Evolutionary conservation across 2,329 filamentous ascomycete species (phyloP).

Genomic region (Rosellinia necatrix): DNA sequence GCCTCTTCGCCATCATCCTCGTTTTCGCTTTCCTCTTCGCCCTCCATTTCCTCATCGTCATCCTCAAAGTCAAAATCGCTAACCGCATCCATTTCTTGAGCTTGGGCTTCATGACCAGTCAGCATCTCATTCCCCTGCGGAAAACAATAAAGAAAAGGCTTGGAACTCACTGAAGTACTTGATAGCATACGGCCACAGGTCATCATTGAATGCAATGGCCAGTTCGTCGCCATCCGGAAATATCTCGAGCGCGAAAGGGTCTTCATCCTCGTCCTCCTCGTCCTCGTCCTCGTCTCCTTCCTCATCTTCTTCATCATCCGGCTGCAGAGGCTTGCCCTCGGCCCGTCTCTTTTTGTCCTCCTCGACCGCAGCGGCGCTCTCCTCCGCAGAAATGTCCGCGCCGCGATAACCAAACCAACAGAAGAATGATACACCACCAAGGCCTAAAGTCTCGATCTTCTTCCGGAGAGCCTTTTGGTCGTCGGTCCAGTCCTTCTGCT

Average conservation of each 20-base stretch:
- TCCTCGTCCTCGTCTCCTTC: constrained; percentile 51
- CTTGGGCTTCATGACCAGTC: constrained; percentile 60
- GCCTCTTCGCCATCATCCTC: constrained; percentile 63
- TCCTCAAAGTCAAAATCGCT: constrained; percentile 73
- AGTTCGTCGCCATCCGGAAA: constrained; percentile 88
- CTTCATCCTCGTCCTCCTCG: constrained; percentile 64
- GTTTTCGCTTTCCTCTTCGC: constrained; percentile 46
- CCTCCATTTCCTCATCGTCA: constrained; percentile 45
- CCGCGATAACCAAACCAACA: constrained; percentile 84
- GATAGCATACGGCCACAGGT: constrained; percentile 85
- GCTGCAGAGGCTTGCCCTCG: constrained; percentile 49
- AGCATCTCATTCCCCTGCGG: constrained; percentile 31
- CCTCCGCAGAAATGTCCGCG: constrained; percentile 71
- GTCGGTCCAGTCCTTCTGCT: constrained; percentile 58
- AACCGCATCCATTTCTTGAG: constrained; percentile 70
- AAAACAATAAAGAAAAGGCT: not conserved
- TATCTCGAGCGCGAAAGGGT: constrained; percentile 75
- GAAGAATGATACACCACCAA: constrained; percentile 80
- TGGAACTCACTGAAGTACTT: constrained; percentile 82
- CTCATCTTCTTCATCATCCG: constrained; percentile 13
- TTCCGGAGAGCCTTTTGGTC: constrained; percentile 59
- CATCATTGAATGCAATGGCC: constrained; percentile 79
- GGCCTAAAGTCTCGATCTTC: constrained; percentile 63
- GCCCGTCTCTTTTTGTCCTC: constrained; percentile 64
- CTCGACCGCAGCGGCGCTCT: constrained; percentile 66